Conservation (phyloP, 2,329 filamentous ascomycete species). For the Aureobasidium sp. region DNA sequence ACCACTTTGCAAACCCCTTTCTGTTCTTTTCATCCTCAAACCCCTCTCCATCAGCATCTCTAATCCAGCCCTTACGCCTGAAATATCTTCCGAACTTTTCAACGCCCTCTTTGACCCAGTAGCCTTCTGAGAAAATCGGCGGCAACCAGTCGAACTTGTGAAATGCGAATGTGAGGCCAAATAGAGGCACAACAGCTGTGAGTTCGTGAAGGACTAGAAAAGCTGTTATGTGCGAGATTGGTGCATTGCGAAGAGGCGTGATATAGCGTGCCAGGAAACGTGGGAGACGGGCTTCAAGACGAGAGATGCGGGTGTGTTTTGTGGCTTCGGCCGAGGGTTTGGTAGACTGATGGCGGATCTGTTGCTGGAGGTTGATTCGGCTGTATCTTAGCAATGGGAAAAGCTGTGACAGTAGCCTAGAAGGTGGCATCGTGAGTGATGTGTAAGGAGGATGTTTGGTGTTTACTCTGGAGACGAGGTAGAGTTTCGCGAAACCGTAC, state of each 20-base stretch:
- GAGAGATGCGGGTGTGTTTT: conserved; percentile 22
- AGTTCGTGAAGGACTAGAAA: conserved; percentile 90
- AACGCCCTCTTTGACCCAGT: conserved; percentile 56
- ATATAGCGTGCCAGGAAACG: conserved; percentile 63
- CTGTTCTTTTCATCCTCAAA: conserved; percentile 16
- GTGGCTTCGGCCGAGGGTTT: neutral
- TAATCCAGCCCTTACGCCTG: conserved; percentile 73
- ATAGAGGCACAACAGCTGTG: conserved; percentile 74
- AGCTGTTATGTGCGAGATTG: conserved; percentile 72
- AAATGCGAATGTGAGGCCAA: conserved; percentile 68
- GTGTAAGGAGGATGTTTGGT: neutral
- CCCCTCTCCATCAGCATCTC: conserved; percentile 28
- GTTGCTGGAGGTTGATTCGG: neutral
- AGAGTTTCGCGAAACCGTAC: neutral
- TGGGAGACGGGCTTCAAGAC: conserved; percentile 46
- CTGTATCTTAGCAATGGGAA: neutral
- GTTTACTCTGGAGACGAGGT: neutral
- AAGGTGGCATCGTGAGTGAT: neutral
- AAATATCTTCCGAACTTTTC: conserved; percentile 72
- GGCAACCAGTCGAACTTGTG: conserved; percentile 75
- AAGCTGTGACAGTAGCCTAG: neutral
- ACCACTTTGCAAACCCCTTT: conserved; percentile 5
- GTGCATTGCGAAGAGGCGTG: conserved; percentile 63
- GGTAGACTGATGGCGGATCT: neutral
- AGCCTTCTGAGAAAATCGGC: conserved; percentile 45